Evolutionary conservation across 75 land plant genomes (phyloP).

Genomic region (Pseudotsuga menziesii): DNA sequence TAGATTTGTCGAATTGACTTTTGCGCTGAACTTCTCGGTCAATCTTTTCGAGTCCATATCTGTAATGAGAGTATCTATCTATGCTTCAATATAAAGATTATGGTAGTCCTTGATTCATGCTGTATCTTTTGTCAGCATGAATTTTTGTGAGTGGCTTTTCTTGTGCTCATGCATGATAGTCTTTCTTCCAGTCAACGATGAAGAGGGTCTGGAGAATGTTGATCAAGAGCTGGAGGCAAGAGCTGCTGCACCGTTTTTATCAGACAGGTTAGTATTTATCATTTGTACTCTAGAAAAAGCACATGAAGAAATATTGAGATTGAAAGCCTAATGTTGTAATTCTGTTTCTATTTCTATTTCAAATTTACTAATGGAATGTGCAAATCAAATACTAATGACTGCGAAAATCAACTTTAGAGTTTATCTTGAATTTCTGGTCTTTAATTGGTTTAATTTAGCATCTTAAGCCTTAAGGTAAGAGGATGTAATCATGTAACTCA

Average conservation of each 20-base stretch:
- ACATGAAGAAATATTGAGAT: too few relatives aligned
- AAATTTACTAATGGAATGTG: too few relatives aligned
- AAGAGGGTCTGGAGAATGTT: conserved; percentile 86
- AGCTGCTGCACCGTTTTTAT: conserved; percentile 39
- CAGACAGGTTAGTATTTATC: conserved; percentile 45
- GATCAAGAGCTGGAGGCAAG: conserved; percentile 88
- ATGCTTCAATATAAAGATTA: conserved; percentile 8
- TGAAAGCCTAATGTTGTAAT: too few relatives aligned
- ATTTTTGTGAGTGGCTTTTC: conserved; percentile 8
- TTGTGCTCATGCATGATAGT: conserved; percentile 14
- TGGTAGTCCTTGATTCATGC: conserved; percentile 9
- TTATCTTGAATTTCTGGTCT: too few relatives aligned
- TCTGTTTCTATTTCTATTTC: too few relatives aligned
- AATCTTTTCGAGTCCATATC: conserved; percentile 6
- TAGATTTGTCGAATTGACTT: conserved; percentile 14
- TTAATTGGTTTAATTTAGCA: too few relatives aligned
- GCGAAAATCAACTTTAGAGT: too few relatives aligned
- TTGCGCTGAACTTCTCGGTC: conserved; percentile 14
- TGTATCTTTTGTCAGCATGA: conserved; percentile 4
- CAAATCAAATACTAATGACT: too few relatives aligned
- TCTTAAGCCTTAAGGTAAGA: too few relatives aligned
- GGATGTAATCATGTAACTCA: too few relatives aligned
- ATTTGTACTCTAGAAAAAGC: too few relatives aligned
- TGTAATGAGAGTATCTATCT: conserved; percentile 7
- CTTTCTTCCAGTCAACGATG: conserved; percentile 74